These are phyloP conservation scores for Pseudogymnoascus sp. DNA, from an alignment of 2,329 filamentous ascomycete genomes.

Conservation along the genomic window DNA sequence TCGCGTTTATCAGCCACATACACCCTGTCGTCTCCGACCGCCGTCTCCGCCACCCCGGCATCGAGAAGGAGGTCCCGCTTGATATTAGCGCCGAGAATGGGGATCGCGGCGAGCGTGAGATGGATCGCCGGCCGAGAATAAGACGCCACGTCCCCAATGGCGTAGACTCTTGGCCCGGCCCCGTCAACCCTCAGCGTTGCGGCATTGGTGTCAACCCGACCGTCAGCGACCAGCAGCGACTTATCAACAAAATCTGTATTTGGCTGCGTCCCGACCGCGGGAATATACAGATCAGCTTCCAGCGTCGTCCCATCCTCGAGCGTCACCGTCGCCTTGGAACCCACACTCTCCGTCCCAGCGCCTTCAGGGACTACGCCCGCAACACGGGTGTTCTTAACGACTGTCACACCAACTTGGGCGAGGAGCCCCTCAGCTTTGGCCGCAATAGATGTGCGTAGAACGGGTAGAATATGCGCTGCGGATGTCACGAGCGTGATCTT, in stretches of 20 bases:
- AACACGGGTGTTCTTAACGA: constrained; percentile 36
- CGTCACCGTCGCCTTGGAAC: constrained; percentile 27
- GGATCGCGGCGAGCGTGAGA: constrained; percentile 32
- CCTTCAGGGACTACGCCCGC: constrained; percentile 24
- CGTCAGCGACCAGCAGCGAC: constrained; percentile 27
- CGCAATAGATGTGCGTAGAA: constrained; percentile 32
- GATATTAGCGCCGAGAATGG: constrained; percentile 38
- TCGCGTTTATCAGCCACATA: constrained; percentile 37
- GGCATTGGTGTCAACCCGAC: constrained; percentile 32
- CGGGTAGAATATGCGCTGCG: constrained; percentile 32
- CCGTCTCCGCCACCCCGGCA: constrained; percentile 20
- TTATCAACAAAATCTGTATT: constrained; percentile 34
- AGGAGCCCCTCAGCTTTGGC: constrained; percentile 34
- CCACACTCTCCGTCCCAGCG: constrained; percentile 25
- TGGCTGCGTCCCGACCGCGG: constrained; percentile 33
- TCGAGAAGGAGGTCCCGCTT: constrained; percentile 39
- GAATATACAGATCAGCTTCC: constrained; percentile 40
- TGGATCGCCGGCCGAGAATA: constrained; percentile 35
- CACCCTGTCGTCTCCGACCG: constrained; percentile 23
- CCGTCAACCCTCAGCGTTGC: constrained; percentile 31
- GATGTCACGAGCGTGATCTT: constrained; percentile 38
- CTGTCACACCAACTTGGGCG: constrained; percentile 37
- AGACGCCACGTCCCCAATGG: constrained; percentile 37
- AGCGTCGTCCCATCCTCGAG: constrained; percentile 34
- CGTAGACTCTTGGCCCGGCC: constrained; percentile 34